Percentiles rank a stretch among this genome's conserved stretches.
These are phyloP conservation scores for Cystofilobasidium macerans DNA, from an alignment of 768 basidiomycete genomes.

Conservation along the genomic window DNA sequence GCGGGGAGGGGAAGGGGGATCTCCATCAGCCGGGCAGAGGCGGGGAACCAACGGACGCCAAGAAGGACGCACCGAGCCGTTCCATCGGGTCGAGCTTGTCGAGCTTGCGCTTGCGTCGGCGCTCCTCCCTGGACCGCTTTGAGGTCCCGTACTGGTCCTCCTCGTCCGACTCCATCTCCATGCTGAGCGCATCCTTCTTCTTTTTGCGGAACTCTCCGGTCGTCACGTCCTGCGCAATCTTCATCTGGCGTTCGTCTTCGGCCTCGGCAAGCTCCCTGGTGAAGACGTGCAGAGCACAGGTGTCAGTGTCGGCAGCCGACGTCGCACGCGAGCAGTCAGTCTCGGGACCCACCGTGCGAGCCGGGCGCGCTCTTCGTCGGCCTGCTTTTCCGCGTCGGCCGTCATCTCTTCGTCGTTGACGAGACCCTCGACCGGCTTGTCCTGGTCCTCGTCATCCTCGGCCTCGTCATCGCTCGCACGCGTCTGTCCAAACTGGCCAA, in stretches of 20 bases:
- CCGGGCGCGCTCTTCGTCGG: neutral
- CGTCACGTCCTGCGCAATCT: slow-evolving; percentile 6
- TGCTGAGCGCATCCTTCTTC: slow-evolving; percentile 9
- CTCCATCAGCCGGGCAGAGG: neutral
- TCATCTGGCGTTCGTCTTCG: neutral
- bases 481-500: neutral
- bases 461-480: neutral
- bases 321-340: neutral
- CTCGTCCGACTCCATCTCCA: slow-evolving; percentile 10
- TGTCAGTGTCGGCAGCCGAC: neutral
- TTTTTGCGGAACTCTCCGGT: slow-evolving; percentile 7
- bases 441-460: slow-evolving; percentile 2
- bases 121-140: neutral
- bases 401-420: slow-evolving; percentile 9
- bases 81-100: slow-evolving; percentile 8
- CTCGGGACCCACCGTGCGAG: neutral
- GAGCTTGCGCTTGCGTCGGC: slow-evolving; percentile 5
- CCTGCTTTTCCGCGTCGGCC: neutral
- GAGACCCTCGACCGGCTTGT: slow-evolving; percentile 4
- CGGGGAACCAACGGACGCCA: neutral
- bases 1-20: neutral
- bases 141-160: slow-evolving; percentile 2
- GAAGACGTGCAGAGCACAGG: neutral
- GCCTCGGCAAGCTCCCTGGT: neutral
- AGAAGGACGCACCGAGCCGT: neutral